Evolutionary conservation across 2,329 filamentous ascomycete genomes (phyloP).

Genomic region (Epichloe bromicola): DNA sequence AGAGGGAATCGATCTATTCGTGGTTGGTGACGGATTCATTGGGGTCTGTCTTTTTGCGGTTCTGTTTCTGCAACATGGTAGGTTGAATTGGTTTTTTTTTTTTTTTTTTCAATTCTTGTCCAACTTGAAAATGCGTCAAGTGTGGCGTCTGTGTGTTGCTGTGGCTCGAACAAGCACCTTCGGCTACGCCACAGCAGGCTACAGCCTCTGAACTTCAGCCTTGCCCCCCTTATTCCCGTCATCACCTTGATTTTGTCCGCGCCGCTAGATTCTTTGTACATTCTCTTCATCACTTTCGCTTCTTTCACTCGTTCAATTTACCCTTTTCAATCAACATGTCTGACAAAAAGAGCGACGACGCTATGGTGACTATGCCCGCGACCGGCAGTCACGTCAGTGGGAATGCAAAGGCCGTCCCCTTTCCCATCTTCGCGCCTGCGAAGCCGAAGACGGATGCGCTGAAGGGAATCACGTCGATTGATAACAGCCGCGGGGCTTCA

Average conservation of each 20-base stretch:
- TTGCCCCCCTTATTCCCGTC: background rate
- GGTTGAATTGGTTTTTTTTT: too few species aligned
- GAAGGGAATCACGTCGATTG: slow-evolving; percentile 22
- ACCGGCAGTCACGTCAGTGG: background rate
- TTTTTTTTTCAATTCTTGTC: background rate
- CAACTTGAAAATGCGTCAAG: background rate
- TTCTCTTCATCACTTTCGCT: background rate
- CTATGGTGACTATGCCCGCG: background rate
- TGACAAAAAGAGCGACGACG: slow-evolving; percentile 6
- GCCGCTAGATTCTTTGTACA: too few species aligned
- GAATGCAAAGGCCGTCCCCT: background rate
- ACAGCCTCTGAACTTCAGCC: too few species aligned
- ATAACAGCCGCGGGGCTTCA: slow-evolving; percentile 67
- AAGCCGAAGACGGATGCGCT: slow-evolving; percentile 5
- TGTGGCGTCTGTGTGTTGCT: background rate
- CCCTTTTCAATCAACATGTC: background rate
- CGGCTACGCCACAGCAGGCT: background rate
- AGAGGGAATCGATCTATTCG: too few species aligned
- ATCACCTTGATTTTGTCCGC: background rate
- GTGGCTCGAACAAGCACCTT: background rate
- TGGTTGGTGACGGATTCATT: too few species aligned
- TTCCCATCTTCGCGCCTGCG: slow-evolving; percentile 3
- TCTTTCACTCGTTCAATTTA: background rate
- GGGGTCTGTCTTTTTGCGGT: too few species aligned
- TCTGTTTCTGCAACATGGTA: too few species aligned